A percentile compares a stretch with the other conserved stretches of the same genome.
Conservation (phyloP, 176 grass and related monocot species). For the Chloris gayana region DNA sequence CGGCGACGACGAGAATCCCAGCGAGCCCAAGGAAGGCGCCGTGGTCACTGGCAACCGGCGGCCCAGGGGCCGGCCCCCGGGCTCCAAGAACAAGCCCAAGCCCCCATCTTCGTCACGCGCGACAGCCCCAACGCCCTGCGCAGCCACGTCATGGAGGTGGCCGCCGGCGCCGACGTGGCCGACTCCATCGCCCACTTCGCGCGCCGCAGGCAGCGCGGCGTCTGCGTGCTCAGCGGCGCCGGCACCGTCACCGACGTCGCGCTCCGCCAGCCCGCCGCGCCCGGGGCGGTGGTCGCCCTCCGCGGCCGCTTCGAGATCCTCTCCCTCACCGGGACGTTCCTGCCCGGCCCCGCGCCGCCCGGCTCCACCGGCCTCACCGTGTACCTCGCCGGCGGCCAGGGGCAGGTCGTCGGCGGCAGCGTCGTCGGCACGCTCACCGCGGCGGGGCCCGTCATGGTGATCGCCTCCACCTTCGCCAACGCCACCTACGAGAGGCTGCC, state of each 20-base stretch:
- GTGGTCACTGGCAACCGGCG: constrained; percentile 63
- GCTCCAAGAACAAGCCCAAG: constrained; percentile 90
- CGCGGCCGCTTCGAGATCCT: constrained; percentile 83
- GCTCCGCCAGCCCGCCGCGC: constrained; percentile 68
- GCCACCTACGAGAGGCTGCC: constrained; percentile 86
- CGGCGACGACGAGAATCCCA: constrained; percentile 49
- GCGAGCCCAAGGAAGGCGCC: constrained; percentile 65
- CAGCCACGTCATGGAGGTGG: constrained; percentile 85
- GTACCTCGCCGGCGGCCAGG: constrained; percentile 75
- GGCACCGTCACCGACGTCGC: constrained; percentile 70
- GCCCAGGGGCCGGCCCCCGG: constrained; percentile 69
- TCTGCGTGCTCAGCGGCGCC: constrained; percentile 77
- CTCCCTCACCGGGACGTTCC: constrained; percentile 76
- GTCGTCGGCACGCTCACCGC: constrained; percentile 81
- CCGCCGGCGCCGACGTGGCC: constrained; percentile 72
- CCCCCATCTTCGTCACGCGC: constrained; percentile 86
- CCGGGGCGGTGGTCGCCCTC: constrained; percentile 65
- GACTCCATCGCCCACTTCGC: constrained; percentile 87
- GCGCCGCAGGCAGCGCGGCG: constrained; percentile 71
- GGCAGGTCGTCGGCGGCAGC: constrained; percentile 84
- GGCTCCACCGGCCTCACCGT: constrained; percentile 80
- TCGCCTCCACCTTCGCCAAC: constrained; percentile 83
- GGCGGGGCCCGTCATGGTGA: constrained; percentile 81
- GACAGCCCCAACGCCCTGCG: constrained; percentile 85
- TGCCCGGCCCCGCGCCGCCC: constrained; percentile 73